Evolutionary conservation across 163 green algal species (phyloP).

Genomic region (Scenedesmus sp.): DNA sequence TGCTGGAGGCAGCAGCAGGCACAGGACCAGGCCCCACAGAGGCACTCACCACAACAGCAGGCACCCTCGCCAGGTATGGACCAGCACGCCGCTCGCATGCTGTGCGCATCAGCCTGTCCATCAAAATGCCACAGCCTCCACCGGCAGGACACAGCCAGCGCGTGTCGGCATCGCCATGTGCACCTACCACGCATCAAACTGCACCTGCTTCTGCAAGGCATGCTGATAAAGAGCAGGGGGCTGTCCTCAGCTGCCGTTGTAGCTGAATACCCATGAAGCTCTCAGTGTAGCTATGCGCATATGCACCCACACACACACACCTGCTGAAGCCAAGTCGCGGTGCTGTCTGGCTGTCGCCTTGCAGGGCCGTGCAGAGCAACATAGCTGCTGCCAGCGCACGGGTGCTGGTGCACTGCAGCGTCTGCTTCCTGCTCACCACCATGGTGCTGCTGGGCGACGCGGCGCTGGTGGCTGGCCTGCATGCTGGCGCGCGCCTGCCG

Average conservation of each 20-base stretch:
- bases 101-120: no score
- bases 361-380: slow-evolving; percentile 1
- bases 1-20: not conserved
- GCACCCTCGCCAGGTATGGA: not conserved
- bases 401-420: slow-evolving; percentile 27
- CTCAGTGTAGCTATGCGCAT: no score
- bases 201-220: no score
- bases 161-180: no score
- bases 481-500: not conserved
- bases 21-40: not conserved
- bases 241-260: no score
- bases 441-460: slow-evolving; percentile 29
- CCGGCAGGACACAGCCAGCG: no score
- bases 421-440: slow-evolving; percentile 42
- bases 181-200: no score
- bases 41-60: slow-evolving; percentile 36
- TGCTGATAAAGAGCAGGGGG: no score
- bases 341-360: not conserved
- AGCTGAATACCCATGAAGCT: no score
- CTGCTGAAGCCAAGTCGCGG: not conserved
- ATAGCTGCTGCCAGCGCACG: not conserved
- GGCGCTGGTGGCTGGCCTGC: slow-evolving; percentile 32
- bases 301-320: no score
- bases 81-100: not conserved
- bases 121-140: no score